Percentiles rank a stretch among this genome's conserved stretches.
Conservation (phyloP, 2,329 filamentous ascomycete genomes). For the Colletotrichum lini region DNA sequence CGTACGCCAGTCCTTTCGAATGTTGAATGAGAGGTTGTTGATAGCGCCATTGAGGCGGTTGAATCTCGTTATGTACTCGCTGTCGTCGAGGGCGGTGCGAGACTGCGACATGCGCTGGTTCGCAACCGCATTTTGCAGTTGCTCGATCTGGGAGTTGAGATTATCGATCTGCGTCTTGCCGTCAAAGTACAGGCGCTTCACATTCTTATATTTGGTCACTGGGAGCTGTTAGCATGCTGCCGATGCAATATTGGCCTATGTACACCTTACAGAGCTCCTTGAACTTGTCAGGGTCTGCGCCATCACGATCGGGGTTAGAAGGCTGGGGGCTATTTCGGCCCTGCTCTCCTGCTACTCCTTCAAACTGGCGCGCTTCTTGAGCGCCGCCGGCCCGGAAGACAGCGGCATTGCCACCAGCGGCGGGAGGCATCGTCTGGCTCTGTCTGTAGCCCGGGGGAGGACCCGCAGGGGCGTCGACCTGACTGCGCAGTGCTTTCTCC, state of each 20-base stretch:
- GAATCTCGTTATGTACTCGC: slow-evolving; percentile 91
- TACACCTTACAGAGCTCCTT: slow-evolving; percentile 68
- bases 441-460: slow-evolving; percentile 68
- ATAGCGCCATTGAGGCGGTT: slow-evolving; percentile 93
- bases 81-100: slow-evolving; percentile 94
- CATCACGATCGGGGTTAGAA: slow-evolving; percentile 57
- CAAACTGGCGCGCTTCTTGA: slow-evolving; percentile 59
- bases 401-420: slow-evolving; percentile 52
- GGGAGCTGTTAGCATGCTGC: slow-evolving; percentile 51
- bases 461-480: slow-evolving; percentile 60
- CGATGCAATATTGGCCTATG: neutral
- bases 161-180: slow-evolving; percentile 93
- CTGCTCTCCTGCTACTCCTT: slow-evolving; percentile 60
- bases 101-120: slow-evolving; percentile 96
- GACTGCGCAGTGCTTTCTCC: slow-evolving; percentile 61
- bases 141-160: slow-evolving; percentile 89
- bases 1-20: slow-evolving; percentile 91
- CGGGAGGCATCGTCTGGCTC: slow-evolving; percentile 61
- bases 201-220: slow-evolving; percentile 98
- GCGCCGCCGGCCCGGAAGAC: slow-evolving; percentile 58
- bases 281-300: slow-evolving; percentile 67
- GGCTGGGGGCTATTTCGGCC: slow-evolving; percentile 72
- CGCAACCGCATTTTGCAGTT: slow-evolving; percentile 96
- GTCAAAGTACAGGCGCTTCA: slow-evolving; percentile 98
- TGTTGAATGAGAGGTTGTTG: slow-evolving; percentile 94